Base-by-base conservation (phyloP, 2,329 filamentous ascomycete genomes). In the Paraphoma sp. region DNA sequence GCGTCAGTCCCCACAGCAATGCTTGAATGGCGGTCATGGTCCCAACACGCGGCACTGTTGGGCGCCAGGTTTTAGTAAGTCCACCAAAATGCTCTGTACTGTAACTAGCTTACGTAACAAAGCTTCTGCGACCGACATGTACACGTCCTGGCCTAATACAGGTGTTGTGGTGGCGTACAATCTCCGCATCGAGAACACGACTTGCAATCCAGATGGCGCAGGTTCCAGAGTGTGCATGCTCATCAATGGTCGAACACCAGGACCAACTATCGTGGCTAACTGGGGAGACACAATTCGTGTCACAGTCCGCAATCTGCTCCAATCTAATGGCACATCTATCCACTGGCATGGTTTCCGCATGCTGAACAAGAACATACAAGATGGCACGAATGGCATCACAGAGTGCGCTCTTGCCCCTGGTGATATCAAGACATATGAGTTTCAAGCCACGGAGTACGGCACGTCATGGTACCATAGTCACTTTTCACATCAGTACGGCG, bases 291-390 rank as follows among this genome's bases (percentile, higher is more conserved):
- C 62, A 2, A 56, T 72, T n/a, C 42, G 67, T 5, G 61, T 73
- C 58, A 86, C 70, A 2, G 81, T 89, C 6, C 83, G 76, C 33
- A 89, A 89, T 67, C 53, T 75, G 48, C 57, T 83, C 75, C 73
- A 77, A 18, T 69, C 82, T 64, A 88, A 89, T 59, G 85, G 86
- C 23, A 88, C 86, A 6, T 80, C 80, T n/a, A 83, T 88, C 17
- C 87, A 89, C 64, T 89, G 82, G 75, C 87, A 89, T 67, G 87
- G 83, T 0, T 53, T 89, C 50, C 80, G 85, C 2, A 84, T 88
- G 69, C 77, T 81, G 57, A 76, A 81, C 65, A 84, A 79, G 46
- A 83, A 82, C 61, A 75, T 81, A 45, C 77, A 83, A 57, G 87
- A 89, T 64, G 87, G 87, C 41, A 84, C 64, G 16, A 61, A 62